These are phyloP conservation scores for Lentinula edodes DNA, from an alignment of 768 basidiomycete genomes.

Conservation along the genomic window DNA sequence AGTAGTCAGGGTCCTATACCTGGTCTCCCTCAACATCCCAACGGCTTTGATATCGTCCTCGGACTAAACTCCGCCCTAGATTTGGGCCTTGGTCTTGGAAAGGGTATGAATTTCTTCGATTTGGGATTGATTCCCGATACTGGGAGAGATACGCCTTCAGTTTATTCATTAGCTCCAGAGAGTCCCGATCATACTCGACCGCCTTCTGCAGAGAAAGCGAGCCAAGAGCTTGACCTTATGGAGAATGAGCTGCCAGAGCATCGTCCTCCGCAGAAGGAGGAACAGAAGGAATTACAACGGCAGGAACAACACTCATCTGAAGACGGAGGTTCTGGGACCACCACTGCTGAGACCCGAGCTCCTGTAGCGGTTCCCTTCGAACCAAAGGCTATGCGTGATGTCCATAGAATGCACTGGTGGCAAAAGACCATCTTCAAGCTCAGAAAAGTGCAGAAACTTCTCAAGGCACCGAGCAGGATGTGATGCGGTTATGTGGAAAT, in stretches of 20 bases:
- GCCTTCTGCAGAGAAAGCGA: no score
- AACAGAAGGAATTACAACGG: neutral
- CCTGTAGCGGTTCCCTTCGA: neutral
- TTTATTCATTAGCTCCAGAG: constrained; percentile 5
- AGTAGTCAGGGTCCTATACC: constrained; percentile 1
- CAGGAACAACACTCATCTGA: neutral
- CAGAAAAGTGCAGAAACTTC: neutral
- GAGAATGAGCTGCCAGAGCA: no score
- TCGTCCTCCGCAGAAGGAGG: neutral
- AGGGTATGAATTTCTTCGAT: constrained; percentile 4
- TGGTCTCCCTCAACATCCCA: constrained; percentile 3
- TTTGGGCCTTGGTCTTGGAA: constrained; percentile 2
- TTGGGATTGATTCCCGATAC: constrained; percentile 2
- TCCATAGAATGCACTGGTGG: neutral
- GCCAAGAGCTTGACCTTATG: neutral
- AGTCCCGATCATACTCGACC: neutral
- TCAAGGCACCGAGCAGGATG: neutral
- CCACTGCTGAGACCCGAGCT: neutral
- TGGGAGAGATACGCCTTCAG: constrained; percentile 4
- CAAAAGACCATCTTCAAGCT: neutral
- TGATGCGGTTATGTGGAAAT: neutral
- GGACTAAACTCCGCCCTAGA: constrained; percentile 4
- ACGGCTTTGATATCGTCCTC: constrained; percentile 4
- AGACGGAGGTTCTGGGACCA: neutral
- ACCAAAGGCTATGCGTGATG: constrained; percentile 2